These are phyloP conservation scores for Chamaecrista fasciculata DNA, from an alignment of 306 rosid species.

Conservation along the genomic window DNA sequence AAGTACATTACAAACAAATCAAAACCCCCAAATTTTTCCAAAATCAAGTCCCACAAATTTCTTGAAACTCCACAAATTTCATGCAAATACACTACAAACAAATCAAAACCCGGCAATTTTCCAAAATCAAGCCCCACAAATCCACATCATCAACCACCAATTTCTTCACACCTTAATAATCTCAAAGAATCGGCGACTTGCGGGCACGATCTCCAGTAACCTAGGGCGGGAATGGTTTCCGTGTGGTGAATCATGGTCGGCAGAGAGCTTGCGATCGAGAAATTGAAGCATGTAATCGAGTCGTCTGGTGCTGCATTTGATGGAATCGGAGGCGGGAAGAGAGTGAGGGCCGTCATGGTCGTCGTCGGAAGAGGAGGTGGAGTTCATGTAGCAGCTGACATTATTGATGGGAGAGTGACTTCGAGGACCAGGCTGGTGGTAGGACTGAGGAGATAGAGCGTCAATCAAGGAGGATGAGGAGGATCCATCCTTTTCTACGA, in stretches of 20 bases:
- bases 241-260: not conserved
- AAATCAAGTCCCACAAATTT: no score
- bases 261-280: constrained; percentile 76
- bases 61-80: no score
- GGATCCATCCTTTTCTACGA: constrained; percentile 1
- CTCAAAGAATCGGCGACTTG: no score
- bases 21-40: no score
- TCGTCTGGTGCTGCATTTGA: constrained; percentile 72
- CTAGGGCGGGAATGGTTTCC: constrained; percentile 7
- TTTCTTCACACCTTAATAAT: no score
- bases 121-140: no score
- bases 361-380: constrained; percentile 44
- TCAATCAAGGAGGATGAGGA: constrained; percentile 10
- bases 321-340: constrained; percentile 38
- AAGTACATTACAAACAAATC: no score
- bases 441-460: constrained; percentile 4
- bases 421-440: constrained; percentile 19
- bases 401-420: constrained; percentile 1
- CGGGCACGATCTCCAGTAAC: constrained; percentile 67
- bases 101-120: no score
- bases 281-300: constrained; percentile 88
- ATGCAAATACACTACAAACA: no score
- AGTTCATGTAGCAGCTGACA: constrained; percentile 13
- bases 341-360: constrained; percentile 46
- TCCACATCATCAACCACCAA: no score